Conservation (phyloP, 305 asterid species). For the Nicotiana rustica region DNA sequence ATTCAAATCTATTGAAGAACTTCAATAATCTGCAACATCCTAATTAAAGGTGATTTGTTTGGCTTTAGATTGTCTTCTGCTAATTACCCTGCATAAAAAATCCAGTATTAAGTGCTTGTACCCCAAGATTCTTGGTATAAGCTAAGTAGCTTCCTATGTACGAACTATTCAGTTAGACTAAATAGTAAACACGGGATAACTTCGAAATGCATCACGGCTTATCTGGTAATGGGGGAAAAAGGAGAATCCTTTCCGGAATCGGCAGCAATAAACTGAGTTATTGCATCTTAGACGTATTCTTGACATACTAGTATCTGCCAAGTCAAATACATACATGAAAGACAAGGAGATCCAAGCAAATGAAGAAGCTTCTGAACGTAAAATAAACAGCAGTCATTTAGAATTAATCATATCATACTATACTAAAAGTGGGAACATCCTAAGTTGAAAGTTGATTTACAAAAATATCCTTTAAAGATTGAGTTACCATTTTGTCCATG, state of each 20-base stretch:
- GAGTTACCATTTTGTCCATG: too few relatives aligned
- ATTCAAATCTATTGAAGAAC: conserved; percentile 12
- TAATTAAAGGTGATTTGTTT: not conserved
- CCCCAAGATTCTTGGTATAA: not conserved
- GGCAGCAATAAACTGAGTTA: conserved; percentile 14
- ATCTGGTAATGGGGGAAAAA: conserved; percentile 9
- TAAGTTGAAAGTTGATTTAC: too few relatives aligned
- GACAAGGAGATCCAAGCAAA: not conserved
- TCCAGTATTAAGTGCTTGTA: not conserved
- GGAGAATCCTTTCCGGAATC: not conserved
- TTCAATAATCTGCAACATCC: not conserved
- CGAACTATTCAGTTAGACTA: not conserved
- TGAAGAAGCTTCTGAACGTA: not conserved
- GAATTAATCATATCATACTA: not conserved
- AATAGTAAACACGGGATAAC: not conserved
- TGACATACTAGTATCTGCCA: not conserved
- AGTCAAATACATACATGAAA: not conserved
- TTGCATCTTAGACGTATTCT: not conserved
- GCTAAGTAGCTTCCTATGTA: not conserved
- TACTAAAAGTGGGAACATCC: too few relatives aligned
- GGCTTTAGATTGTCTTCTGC: conserved; percentile 13
- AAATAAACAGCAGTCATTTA: not conserved
- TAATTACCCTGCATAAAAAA: not conserved
- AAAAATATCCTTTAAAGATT: too few relatives aligned
- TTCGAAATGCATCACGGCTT: conserved; percentile 3